These are phyloP conservation scores for Aspergillus steynii DNA, from an alignment of 495 filamentous ascomycete genomes.

Conservation along the genomic window DNA sequence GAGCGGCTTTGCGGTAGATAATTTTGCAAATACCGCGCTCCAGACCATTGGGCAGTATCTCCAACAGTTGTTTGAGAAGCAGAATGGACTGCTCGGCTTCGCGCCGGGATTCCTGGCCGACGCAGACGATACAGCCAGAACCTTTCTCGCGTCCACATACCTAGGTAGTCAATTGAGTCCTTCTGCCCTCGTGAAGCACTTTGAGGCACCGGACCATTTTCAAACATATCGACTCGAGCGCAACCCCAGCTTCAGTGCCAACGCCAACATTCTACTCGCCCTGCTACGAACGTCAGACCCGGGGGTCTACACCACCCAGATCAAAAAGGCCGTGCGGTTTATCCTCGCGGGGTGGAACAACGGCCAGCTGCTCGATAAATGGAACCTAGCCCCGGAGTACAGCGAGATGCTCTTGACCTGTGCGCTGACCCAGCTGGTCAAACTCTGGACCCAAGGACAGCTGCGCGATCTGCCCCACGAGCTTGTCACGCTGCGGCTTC, in stretches of 20 bases:
- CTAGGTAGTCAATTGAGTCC: constrained; percentile 24
- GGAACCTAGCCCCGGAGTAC: constrained; percentile 17
- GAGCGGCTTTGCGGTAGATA: neutral
- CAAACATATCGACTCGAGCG: constrained; percentile 38
- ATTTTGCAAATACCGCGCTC: neutral
- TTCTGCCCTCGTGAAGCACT: constrained; percentile 29
- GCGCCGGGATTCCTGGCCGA: constrained; percentile 2
- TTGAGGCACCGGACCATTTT: constrained; percentile 34
- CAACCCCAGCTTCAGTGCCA: constrained; percentile 41
- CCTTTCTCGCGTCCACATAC: constrained; percentile 6
- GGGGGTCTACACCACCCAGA: constrained; percentile 15
- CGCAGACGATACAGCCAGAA: constrained; percentile 17
- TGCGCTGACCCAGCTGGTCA: constrained; percentile 8
- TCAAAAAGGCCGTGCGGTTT: constrained; percentile 24
- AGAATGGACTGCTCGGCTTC: neutral
- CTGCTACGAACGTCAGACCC: constrained; percentile 24
- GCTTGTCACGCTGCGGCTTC: neutral
- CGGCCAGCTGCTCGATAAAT: constrained; percentile 18
- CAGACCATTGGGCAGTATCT: neutral
- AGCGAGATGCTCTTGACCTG: constrained; percentile 16
- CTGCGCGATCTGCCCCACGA: neutral
- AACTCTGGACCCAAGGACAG: neutral
- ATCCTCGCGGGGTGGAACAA: constrained; percentile 13
- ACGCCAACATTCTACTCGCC: constrained; percentile 41
- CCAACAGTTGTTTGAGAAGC: neutral